Evolutionary conservation across 345 rosid species (phyloP).

Genomic region (Camelina hispida): DNA sequence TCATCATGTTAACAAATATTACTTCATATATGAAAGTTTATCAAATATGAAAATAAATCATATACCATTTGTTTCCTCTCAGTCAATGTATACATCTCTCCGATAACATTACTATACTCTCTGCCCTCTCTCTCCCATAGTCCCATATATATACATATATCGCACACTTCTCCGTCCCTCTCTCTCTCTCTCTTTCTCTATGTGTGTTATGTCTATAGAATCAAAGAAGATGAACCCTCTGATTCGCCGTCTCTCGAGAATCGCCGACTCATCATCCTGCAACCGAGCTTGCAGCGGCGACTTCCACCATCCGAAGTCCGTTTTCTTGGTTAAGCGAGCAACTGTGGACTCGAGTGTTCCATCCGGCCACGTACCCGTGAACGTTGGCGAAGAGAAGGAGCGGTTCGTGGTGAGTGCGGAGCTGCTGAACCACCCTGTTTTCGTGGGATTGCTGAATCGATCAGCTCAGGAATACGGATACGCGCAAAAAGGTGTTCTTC

Average conservation of each 20-base stretch:
- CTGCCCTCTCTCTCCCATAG: no score
- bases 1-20: no score
- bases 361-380: slow-evolving; percentile 81
- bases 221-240: slow-evolving; percentile 67
- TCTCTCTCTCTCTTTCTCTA: no score
- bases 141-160: neutral
- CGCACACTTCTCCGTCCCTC: neutral
- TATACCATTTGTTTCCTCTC: no score
- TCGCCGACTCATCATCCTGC: slow-evolving; percentile 76
- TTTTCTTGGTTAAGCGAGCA: slow-evolving; percentile 29
- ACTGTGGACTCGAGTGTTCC: slow-evolving; percentile 52
- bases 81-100: no score
- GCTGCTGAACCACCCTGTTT: slow-evolving; percentile 78
- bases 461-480: slow-evolving; percentile 95
- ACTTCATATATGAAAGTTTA: no score
- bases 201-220: neutral
- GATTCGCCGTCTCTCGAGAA: slow-evolving; percentile 74
- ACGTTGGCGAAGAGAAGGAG: slow-evolving; percentile 96
- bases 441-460: slow-evolving; percentile 64
- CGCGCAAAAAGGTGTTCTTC: slow-evolving; percentile 89
- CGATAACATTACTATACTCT: no score
- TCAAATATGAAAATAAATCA: no score
- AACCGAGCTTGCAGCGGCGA: slow-evolving; percentile 36
- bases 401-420: slow-evolving; percentile 82
- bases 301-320: slow-evolving; percentile 11